Evolutionary conservation across 148 eudicot species (phyloP).

Genomic region (Talinum fruticosum): DNA sequence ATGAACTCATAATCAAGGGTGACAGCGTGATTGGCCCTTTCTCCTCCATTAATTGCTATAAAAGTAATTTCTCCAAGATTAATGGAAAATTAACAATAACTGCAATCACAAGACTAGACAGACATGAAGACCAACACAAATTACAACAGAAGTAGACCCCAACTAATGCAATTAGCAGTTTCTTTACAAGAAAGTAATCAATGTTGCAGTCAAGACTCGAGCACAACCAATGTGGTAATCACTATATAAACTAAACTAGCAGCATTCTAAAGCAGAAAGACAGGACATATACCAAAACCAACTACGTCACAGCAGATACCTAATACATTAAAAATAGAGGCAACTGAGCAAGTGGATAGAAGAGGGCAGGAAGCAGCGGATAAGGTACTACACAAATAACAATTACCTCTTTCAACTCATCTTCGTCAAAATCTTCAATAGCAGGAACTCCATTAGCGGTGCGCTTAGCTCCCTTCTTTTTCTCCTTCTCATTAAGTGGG

Average conservation of each 20-base stretch:
- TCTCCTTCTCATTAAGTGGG: constrained; percentile 87
- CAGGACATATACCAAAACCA: neutral
- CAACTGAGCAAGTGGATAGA: neutral
- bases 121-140: neutral
- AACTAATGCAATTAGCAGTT: neutral
- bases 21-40: no score
- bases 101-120: neutral
- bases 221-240: neutral
- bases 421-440: constrained; percentile 84
- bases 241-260: neutral
- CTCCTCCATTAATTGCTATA: neutral
- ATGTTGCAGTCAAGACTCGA: no score
- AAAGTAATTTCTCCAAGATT: neutral
- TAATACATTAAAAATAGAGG: neutral
- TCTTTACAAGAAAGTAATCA: neutral
- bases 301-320: neutral
- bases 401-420: constrained; percentile 74
- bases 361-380: neutral
- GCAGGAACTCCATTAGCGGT: constrained; percentile 59
- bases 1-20: neutral
- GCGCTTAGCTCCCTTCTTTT: constrained; percentile 76
- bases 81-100: neutral
- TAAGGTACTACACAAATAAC: neutral
- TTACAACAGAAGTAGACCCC: neutral
- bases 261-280: neutral